Evolutionary conservation across 805 yeast species (phyloP).

Genomic region (Ogataea dorogensis): DNA sequence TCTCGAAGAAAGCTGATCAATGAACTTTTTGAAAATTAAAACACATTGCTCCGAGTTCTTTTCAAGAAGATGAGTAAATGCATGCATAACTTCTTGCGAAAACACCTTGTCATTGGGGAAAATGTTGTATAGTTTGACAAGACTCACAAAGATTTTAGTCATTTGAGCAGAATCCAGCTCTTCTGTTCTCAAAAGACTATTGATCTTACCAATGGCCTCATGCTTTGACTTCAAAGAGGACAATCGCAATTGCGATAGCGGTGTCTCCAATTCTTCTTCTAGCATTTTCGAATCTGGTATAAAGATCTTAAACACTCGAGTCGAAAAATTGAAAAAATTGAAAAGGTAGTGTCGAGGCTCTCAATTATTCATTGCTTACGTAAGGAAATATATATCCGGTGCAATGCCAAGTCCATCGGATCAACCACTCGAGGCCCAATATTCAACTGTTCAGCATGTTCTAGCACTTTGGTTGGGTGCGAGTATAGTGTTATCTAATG

Average conservation of each 20-base stretch:
- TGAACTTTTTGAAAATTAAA: constrained; percentile 38
- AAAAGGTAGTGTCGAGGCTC: constrained; percentile 7
- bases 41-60: constrained; percentile 29
- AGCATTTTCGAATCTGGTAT: constrained; percentile 5
- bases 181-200: constrained; percentile 26
- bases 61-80: constrained; percentile 38
- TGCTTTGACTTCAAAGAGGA: constrained; percentile 40
- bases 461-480: too few species aligned
- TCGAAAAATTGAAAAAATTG: constrained; percentile 4
- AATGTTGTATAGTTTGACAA: constrained; percentile 48
- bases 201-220: constrained; percentile 35
- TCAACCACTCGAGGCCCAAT: too few species aligned
- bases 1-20: constrained; percentile 33
- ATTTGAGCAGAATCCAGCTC: constrained; percentile 24
- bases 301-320: constrained; percentile 1
- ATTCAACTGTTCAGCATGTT: not conserved
- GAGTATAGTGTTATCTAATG: too few species aligned
- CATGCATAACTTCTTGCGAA: constrained; percentile 39
- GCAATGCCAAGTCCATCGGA: too few species aligned
- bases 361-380: too few species aligned
- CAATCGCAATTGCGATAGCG: constrained; percentile 15
- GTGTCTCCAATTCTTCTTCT: constrained; percentile 8
- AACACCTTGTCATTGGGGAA: constrained; percentile 50
- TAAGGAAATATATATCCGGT: too few species aligned
- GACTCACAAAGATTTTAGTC: constrained; percentile 31